phyloP scores from a whole-genome alignment of 805 yeast species.

The Starmerella gropengiesseri region DNA sequence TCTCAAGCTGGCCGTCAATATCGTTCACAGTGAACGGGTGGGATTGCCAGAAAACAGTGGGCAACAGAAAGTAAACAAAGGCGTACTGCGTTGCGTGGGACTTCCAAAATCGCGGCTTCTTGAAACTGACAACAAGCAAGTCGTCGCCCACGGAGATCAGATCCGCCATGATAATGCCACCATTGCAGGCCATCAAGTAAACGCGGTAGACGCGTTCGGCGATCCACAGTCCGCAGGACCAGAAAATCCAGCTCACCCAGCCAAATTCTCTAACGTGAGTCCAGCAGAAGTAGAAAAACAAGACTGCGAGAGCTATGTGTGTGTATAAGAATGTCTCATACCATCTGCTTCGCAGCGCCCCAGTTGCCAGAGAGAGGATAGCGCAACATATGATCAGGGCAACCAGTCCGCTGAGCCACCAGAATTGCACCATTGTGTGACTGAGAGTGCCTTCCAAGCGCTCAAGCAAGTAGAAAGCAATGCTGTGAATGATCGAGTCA shows the following conservation, averaged over 20 bases:
- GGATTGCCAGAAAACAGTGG: constrained; percentile 52
- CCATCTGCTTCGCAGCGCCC: constrained; percentile 11
- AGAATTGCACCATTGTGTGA: neutral
- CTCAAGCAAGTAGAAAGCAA: constrained; percentile 11
- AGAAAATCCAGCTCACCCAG: constrained; percentile 15
- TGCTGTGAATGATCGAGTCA: constrained; percentile 15
- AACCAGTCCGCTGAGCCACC: constrained; percentile 14
- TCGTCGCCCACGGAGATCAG: neutral
- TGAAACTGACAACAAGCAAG: constrained; percentile 1
- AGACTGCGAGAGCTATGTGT: constrained; percentile 14
- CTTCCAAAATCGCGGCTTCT: constrained; percentile 12
- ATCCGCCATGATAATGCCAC: constrained; percentile 10
- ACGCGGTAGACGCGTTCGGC: constrained; percentile 9
- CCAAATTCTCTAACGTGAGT: constrained; percentile 14
- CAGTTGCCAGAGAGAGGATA: constrained; percentile 6
- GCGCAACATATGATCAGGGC: constrained; percentile 5
- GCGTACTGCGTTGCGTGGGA: constrained; percentile 16
- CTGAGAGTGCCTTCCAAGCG: constrained; percentile 1
- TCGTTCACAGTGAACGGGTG: constrained; percentile 52
- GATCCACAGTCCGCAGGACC: constrained; percentile 11
- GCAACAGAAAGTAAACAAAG: constrained; percentile 31
- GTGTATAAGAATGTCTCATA: constrained; percentile 16
- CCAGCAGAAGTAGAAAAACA: constrained; percentile 16
- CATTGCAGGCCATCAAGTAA: neutral
- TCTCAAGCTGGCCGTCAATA: constrained; percentile 1